phyloP scores from a whole-genome alignment of 306 rosid genomes.

The Betula pendula region DNA sequence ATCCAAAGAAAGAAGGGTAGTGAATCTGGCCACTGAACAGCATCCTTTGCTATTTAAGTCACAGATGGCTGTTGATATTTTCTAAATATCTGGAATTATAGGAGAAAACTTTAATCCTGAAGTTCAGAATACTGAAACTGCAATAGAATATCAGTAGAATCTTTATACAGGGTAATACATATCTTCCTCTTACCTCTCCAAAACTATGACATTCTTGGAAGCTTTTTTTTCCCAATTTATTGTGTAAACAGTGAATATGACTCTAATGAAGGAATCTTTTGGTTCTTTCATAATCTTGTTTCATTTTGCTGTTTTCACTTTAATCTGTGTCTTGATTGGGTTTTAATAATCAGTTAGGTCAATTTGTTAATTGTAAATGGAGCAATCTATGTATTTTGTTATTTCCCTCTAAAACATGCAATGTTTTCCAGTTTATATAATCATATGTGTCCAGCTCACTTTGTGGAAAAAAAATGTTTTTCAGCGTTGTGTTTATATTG shows the following conservation, averaged over 20 bases:
- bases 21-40: too few species aligned
- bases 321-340: background rate
- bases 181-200: background rate
- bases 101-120: background rate
- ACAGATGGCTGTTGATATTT: too few species aligned
- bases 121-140: too few species aligned
- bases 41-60: too few species aligned
- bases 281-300: background rate
- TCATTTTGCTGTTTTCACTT: background rate
- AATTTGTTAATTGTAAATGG: background rate
- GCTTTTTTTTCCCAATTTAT: background rate
- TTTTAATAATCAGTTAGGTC: background rate
- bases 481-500: constrained; percentile 80
- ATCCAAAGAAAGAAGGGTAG: too few species aligned
- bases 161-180: background rate
- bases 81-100: background rate
- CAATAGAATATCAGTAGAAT: background rate
- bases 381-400: background rate
- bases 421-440: constrained; percentile 9
- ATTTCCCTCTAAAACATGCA: constrained; percentile 5
- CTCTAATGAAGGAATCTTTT: background rate
- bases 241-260: background rate
- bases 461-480: constrained; percentile 28
- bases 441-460: constrained; percentile 10
- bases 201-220: background rate